These are phyloP conservation scores for Quillaja saponaria DNA, from an alignment of 306 rosid species.

Conservation along the genomic window DNA sequence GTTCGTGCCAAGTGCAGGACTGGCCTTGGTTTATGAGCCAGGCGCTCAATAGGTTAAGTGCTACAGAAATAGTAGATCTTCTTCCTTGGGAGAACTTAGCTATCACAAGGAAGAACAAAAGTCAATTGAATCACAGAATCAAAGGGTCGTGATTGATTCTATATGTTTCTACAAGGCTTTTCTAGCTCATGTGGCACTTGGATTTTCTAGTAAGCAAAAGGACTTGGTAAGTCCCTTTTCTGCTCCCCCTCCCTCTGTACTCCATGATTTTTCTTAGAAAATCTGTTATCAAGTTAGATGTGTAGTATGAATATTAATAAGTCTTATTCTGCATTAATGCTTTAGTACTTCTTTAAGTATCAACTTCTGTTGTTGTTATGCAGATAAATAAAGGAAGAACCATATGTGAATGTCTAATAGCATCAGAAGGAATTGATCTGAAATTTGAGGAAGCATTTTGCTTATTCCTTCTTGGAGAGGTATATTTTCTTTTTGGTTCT, in stretches of 20 bases:
- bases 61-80: constrained; percentile 86
- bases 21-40: constrained; percentile 93
- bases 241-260: constrained; percentile 9
- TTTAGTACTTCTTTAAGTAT: neutral
- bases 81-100: constrained; percentile 88
- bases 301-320: too few species aligned
- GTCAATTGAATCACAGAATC: constrained; percentile 92
- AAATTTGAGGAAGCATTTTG: constrained; percentile 88
- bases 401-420: constrained; percentile 79
- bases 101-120: constrained; percentile 80
- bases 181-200: constrained; percentile 80
- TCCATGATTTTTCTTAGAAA: too few species aligned
- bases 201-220: constrained; percentile 79
- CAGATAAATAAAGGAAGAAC: constrained; percentile 75
- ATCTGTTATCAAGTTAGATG: too few species aligned
- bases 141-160: constrained; percentile 76
- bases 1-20: constrained; percentile 81
- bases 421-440: constrained; percentile 82
- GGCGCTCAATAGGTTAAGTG: constrained; percentile 70
- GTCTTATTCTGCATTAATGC: too few species aligned
- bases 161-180: constrained; percentile 74
- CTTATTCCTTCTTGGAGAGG: constrained; percentile 82
- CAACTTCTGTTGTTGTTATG: constrained; percentile 29
- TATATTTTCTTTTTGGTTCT: constrained; percentile 31
- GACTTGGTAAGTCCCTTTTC: constrained; percentile 67